Base-by-base conservation (phyloP, 2,329 filamentous ascomycete species). In the Thermothelomyces thermophilus region DNA sequence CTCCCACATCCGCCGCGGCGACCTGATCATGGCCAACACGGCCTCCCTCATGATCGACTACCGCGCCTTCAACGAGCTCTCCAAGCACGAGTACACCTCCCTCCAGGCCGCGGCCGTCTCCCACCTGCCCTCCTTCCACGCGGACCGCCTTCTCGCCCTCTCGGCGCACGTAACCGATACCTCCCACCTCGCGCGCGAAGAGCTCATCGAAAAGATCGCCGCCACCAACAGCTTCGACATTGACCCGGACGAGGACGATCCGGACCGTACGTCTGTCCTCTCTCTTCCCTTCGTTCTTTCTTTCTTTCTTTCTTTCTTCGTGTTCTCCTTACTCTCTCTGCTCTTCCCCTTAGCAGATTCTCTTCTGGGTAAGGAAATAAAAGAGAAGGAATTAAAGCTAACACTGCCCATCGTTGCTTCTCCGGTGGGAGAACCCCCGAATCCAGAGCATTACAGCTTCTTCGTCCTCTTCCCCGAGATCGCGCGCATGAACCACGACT, bases 401-500 rank as follows among this genome's bases (percentile, higher is more conserved):
- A 26, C 24, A 26, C 24, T 5, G 9, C 24, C 5, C 9, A 9
- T 26, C 24, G 9, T 9, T 26, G 24, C n/a, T n/a, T n/a, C n/a
- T n/a, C n/a, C n/a, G n/a, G n/a, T n/a, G n/a, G n/a, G n/a, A n/a
- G n/a, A n/a, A n/a, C n/a, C n/a, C n/a, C n/a, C n/a, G 24, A 26
- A 26, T 5, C 9, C 9, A 26, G 24, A 60, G 19, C 50, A 60
- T 28, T 53, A 66, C 30, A 60, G 60, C 22, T 66, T 68, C 47
- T 69, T 65, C 51, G 62, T 64, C 46, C 63, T 70, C n/a, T 71
- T 71, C 46, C 66, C 69, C 5, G 63, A 68, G 48, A 67, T 70
- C 51, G 69, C 70, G 19, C 62, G 69, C 24, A 60, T 72, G 55
- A 73, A 73, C 60, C 71, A 73, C 58, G 69, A 72, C 59, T 73